phyloP scores from a whole-genome alignment of 768 basidiomycete species.

The Tylopilus cervinicoccineus region DNA sequence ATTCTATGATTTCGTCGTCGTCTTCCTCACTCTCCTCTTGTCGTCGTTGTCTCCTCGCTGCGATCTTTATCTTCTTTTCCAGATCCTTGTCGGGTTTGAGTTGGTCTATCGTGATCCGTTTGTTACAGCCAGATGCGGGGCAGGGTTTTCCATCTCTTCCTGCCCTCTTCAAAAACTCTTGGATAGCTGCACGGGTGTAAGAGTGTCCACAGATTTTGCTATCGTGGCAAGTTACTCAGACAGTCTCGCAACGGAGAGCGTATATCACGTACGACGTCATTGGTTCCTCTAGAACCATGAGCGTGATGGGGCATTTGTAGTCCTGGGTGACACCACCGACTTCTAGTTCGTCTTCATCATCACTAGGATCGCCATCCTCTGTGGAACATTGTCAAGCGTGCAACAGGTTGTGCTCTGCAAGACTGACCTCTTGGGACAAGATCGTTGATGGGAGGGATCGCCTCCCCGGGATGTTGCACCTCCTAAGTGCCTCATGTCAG shows the following conservation, averaged over 20 bases:
- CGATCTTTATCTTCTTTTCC: conserved; percentile 57
- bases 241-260: not conserved
- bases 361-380: conserved; percentile 82
- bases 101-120: conserved; percentile 47
- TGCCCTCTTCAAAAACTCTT: conserved; percentile 49
- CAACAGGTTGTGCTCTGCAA: too few relatives aligned
- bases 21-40: conserved; percentile 32
- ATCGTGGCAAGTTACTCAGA: conserved; percentile 3
- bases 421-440: conserved; percentile 63
- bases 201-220: conserved; percentile 77
- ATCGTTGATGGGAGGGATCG: conserved; percentile 76
- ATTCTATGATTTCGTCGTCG: conserved; percentile 57
- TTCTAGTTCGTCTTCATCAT: conserved; percentile 85
- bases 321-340: conserved; percentile 82
- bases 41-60: conserved; percentile 47
- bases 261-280: conserved; percentile 68
- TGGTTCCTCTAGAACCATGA: conserved; percentile 64
- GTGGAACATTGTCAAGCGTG: not conserved
- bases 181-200: conserved; percentile 71
- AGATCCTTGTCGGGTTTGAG: conserved; percentile 55
- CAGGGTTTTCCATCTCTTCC: conserved; percentile 43
- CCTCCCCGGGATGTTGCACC: conserved; percentile 54
- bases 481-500: conserved; percentile 43
- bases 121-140: conserved; percentile 70
- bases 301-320: conserved; percentile 80